A percentile compares a stretch with the other conserved stretches of the same genome.
Evolutionary conservation across 345 rosid species (phyloP).

Genomic region (Pseudoturritis turrita): DNA sequence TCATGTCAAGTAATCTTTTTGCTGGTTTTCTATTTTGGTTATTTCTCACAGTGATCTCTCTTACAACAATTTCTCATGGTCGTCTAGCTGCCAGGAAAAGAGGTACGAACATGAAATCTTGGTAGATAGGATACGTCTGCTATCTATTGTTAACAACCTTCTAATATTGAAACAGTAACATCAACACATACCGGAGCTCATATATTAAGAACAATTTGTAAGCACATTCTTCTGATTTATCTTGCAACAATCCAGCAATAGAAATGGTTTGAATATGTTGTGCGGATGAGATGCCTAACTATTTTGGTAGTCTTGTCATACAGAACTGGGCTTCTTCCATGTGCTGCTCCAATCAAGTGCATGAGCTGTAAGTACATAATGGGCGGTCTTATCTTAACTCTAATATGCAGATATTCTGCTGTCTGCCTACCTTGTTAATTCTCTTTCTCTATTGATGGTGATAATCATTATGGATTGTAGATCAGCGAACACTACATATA

Average conservation of each 20-base stretch:
- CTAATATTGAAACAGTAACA: not conserved
- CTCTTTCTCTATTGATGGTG: not conserved
- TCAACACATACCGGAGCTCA: conserved; percentile 20
- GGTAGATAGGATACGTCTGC: not conserved
- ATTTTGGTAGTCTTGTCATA: too few relatives aligned
- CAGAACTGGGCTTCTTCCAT: too few relatives aligned
- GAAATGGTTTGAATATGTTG: too few relatives aligned
- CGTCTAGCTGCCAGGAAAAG: not conserved
- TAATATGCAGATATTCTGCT: not conserved
- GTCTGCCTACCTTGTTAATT: not conserved
- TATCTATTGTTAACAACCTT: not conserved
- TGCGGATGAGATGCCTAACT: not conserved
- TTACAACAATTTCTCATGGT: conserved; percentile 16
- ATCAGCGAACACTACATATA: conserved; percentile 9
- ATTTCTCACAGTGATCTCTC: conserved; percentile 22
- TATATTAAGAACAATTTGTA: conserved; percentile 8
- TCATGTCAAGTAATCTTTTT: not conserved
- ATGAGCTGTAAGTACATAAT: not conserved
- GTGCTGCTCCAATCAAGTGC: too few relatives aligned
- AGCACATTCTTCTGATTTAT: not conserved
- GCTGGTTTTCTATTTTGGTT: not conserved
- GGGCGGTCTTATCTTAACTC: too few relatives aligned
- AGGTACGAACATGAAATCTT: not conserved
- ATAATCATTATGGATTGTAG: not conserved
- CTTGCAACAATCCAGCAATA: not conserved